These are phyloP conservation scores for Candida frijolesensis DNA, from an alignment of 1,139 yeast genomes.

Conservation along the genomic window DNA sequence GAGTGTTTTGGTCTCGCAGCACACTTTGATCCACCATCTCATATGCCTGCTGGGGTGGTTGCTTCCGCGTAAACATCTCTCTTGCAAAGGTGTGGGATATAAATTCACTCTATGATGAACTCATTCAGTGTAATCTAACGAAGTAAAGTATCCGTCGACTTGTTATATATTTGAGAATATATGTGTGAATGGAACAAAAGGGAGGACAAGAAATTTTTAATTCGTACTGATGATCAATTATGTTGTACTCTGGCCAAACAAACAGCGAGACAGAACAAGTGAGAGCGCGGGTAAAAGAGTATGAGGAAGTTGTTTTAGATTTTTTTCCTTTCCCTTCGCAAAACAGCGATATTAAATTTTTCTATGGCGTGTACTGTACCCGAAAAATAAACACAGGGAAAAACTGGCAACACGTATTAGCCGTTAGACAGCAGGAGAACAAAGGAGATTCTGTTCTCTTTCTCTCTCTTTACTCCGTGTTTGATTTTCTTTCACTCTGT, in stretches of 20 bases:
- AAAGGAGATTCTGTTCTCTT: too few relatives aligned
- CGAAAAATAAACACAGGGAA: neutral
- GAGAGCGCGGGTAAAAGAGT: neutral
- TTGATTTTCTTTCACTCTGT: too few relatives aligned
- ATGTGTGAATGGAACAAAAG: too few relatives aligned
- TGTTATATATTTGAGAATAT: too few relatives aligned
- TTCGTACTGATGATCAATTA: neutral
- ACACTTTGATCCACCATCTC: constrained; percentile 24
- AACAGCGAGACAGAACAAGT: too few relatives aligned
- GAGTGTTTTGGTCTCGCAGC: constrained; percentile 1
- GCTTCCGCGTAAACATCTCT: constrained; percentile 11
- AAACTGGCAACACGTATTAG: neutral
- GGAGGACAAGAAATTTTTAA: too few relatives aligned
- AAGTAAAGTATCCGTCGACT: too few relatives aligned
- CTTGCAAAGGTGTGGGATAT: neutral
- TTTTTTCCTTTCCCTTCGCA: neutral
- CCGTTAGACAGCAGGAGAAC: too few relatives aligned
- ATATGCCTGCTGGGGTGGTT: constrained; percentile 21
- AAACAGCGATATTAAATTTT: neutral
- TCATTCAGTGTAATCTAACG: too few relatives aligned
- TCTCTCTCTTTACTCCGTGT: too few relatives aligned
- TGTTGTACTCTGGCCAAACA: neutral
- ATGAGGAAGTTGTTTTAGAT: neutral
- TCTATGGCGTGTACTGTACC: neutral
- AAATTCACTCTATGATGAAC: too few relatives aligned